Percentiles rank a stretch among this genome's conserved stretches.
Evolutionary conservation across 78 protist genomes (phyloP).

Genomic region (Isochrysis galbana): DNA sequence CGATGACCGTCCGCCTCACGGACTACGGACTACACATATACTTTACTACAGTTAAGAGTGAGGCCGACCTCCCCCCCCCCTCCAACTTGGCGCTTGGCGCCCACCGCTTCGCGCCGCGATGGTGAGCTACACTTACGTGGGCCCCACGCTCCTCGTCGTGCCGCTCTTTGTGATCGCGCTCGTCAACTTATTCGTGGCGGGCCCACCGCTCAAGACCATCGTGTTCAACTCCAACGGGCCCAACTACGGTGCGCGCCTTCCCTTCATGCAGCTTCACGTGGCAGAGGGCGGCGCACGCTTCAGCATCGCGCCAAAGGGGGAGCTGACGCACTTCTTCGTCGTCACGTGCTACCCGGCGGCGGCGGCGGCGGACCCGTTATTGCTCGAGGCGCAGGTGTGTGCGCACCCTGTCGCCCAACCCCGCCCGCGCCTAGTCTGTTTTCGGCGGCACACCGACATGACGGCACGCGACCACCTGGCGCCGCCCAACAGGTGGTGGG

Average conservation of each 20-base stretch:
- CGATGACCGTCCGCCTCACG: too few relatives aligned
- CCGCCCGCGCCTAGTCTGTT: too few relatives aligned
- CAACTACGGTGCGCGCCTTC: neutral
- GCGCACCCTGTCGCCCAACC: too few relatives aligned
- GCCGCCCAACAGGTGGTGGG: too few relatives aligned
- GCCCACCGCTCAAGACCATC: neutral
- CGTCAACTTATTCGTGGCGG: conserved; percentile 5
- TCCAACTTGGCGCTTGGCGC: too few relatives aligned
- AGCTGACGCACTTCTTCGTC: neutral
- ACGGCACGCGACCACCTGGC: too few relatives aligned
- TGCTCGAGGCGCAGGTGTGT: neutral
- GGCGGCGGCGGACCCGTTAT: too few relatives aligned
- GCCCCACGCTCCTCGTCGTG: neutral
- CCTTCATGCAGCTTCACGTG: neutral
- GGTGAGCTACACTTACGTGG: neutral
- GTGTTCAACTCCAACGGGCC: neutral
- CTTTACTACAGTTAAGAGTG: too few relatives aligned
- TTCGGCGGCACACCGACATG: too few relatives aligned
- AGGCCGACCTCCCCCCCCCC: too few relatives aligned
- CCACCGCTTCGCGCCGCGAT: too few relatives aligned
- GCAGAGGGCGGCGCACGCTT: neutral
- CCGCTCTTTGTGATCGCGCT: conserved; percentile 7
- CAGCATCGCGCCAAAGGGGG: neutral
- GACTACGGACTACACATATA: too few relatives aligned
- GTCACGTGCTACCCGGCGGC: conserved; percentile 3